These are phyloP conservation scores for Penicillium ucsense DNA, from an alignment of 495 filamentous ascomycete species.

Conservation along the genomic window DNA sequence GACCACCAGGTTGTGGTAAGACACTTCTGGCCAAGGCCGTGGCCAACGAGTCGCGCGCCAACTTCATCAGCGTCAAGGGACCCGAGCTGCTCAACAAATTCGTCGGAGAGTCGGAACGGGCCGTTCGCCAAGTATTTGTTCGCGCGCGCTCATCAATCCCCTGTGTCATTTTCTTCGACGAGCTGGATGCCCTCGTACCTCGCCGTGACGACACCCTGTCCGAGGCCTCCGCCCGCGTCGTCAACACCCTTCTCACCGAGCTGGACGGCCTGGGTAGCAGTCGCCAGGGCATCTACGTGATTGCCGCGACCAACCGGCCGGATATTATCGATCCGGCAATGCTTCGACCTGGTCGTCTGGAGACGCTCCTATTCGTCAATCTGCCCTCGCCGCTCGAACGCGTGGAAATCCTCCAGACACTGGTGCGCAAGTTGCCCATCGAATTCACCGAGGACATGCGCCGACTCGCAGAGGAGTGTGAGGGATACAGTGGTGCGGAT, in stretches of 20 bases:
- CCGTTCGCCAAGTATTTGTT: constrained; percentile 85
- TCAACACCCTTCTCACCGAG: constrained; percentile 95
- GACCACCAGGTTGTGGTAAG: constrained; percentile 93
- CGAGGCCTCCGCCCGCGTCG: constrained; percentile 78
- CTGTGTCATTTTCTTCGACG: constrained; percentile 97
- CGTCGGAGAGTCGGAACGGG: constrained; percentile 88
- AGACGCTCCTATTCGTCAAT: constrained; percentile 83
- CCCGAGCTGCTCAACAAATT: constrained; percentile 93
- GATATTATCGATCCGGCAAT: constrained; percentile 97
- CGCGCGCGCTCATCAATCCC: constrained; percentile 79
- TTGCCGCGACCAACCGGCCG: constrained; percentile 89
- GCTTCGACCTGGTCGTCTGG: constrained; percentile 82
- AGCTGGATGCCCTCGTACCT: constrained; percentile 87
- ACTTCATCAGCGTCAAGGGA: constrained; percentile 97
- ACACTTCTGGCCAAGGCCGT: constrained; percentile 94
- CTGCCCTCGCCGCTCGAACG: constrained; percentile 71
- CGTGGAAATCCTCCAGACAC: constrained; percentile 72
- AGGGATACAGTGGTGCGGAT: constrained; percentile 88
- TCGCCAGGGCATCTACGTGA: constrained; percentile 82
- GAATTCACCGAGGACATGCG: constrained; percentile 35
- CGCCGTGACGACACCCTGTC: constrained; percentile 70
- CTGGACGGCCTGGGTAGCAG: constrained; percentile 72
- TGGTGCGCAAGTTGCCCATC: constrained; percentile 57
- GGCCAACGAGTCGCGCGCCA: constrained; percentile 88
- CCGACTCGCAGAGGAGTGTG: constrained; percentile 60